phyloP scores from a whole-genome alignment of 2,329 filamentous ascomycete genomes.

The Berkeleyomyces rouxiae region DNA sequence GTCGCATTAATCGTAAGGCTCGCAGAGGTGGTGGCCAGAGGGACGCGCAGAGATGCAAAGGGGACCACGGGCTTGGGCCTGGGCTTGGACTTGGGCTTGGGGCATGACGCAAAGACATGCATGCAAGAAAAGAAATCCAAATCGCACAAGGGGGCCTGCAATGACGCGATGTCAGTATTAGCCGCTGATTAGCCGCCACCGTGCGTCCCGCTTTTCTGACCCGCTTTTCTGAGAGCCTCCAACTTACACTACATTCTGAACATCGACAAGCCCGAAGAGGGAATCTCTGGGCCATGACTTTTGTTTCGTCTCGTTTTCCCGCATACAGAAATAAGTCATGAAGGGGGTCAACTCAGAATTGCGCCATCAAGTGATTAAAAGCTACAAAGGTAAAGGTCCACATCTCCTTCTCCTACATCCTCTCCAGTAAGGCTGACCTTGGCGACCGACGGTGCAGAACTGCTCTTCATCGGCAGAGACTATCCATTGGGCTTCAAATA shows the following conservation, averaged over 20 bases:
- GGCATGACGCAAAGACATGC: too few species aligned
- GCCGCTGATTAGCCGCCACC: not conserved
- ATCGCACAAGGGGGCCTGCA: not conserved
- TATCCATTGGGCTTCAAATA: constrained; percentile 74
- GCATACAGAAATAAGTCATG: not conserved
- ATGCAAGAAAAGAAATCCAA: not conserved
- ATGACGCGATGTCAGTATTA: not conserved
- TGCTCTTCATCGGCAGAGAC: constrained; percentile 67
- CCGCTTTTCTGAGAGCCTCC: not conserved
- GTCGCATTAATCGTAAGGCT: too few species aligned
- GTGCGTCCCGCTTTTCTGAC: not conserved
- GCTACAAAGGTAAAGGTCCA: constrained; percentile 63
- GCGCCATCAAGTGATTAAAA: constrained; percentile 59
- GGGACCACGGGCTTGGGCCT: not conserved
- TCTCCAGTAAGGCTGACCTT: not conserved
- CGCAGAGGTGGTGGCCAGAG: not conserved
- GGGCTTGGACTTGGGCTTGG: too few species aligned
- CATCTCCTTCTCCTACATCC: not conserved
- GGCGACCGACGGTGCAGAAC: constrained; percentile 35
- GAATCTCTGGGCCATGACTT: not conserved
- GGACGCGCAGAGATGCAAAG: not conserved
- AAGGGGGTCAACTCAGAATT: constrained; percentile 31
- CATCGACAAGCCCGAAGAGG: too few species aligned
- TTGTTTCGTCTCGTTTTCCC: not conserved
- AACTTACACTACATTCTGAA: not conserved